Evolutionary conservation across 192 early-diverging fungal genomes (phyloP), one percentile per base, ranked within the genome.

Genomic region (Geosiphon pyriformis): DNA sequence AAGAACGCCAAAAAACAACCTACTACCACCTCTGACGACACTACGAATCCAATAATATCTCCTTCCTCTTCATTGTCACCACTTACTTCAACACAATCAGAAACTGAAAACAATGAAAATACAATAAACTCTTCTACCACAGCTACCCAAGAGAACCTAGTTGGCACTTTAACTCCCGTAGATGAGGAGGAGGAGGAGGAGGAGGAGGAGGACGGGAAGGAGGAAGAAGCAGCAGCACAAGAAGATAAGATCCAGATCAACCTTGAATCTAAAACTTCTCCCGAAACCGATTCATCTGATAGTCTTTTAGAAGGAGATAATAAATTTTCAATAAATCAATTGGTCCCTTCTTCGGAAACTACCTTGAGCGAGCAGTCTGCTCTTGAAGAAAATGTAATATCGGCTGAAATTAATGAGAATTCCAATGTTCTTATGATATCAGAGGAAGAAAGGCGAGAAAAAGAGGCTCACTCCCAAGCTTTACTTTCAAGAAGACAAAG

Each of bases 401-500:
- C 11, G 12, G 23, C 12, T 4, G 23, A 22, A 55, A 22, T 27
- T 1, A 20, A 55, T 27, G 27, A 26, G 12, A 1, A 2, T 27
- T n/a, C n/a, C n/a, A 29, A 63, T 30, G 31, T 23, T 31, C 12
- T 31, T 15, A 20, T 20, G n/a, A 50, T 31, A 48, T 50, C 48
- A 18, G 30, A 63, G 23, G 61, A 63, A 51, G 61, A 63, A 51
- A 48, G 47, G 30, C 20, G 20, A 51, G 17, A 48, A 23, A 22
- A 61, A 20, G 60, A 61, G n/a, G 60, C 23, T 11, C 12, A 4
- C 11, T 20, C 60, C 23, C 46, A 33, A 26, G 47, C 26, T 2
- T 27, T 63, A 30, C 46, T 17, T 32, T 50, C 61, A 25, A 48
- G 32, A 63, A 25, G 61, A 48, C 46, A 63, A 51, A 63, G 61